Evolutionary conservation across 441 rosid genomes (phyloP).

Genomic region (Mallotus japonicus): DNA sequence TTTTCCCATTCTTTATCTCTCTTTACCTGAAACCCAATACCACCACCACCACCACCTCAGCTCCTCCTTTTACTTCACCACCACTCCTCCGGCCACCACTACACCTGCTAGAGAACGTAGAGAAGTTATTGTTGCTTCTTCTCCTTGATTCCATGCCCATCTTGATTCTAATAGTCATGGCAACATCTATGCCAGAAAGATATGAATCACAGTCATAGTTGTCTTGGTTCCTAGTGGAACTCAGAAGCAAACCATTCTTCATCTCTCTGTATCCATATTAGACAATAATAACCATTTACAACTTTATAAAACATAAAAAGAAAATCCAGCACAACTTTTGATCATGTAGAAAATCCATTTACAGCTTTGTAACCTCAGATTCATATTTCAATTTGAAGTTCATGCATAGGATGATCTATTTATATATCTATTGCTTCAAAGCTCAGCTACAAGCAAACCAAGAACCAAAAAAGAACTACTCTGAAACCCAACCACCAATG

Average conservation of each 20-base stretch:
- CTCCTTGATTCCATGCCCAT: slow-evolving; percentile 19
- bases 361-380: not conserved
- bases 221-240: not conserved
- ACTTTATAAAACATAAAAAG: slow-evolving; percentile 14
- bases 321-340: not conserved
- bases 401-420: not conserved
- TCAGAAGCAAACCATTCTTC: not conserved
- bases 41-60: not conserved
- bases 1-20: too few relatives aligned
- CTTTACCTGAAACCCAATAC: too few relatives aligned
- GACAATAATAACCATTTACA: not conserved
- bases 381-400: not conserved
- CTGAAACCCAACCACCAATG: not conserved
- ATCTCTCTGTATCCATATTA: not conserved
- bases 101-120: slow-evolving; percentile 24
- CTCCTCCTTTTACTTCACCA: slow-evolving; percentile 40
- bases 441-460: too few relatives aligned
- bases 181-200: too few relatives aligned
- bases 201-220: not conserved
- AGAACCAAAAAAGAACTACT: not conserved
- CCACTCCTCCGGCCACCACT: slow-evolving; percentile 17
- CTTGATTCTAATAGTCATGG: too few relatives aligned
- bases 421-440: not conserved
- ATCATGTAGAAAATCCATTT: not conserved
- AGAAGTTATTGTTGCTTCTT: slow-evolving; percentile 29